A percentile compares a stretch with the other conserved stretches of the same genome.
phyloP scores from a whole-genome alignment of 2,329 filamentous ascomycete species.

The Cytospora mali region DNA sequence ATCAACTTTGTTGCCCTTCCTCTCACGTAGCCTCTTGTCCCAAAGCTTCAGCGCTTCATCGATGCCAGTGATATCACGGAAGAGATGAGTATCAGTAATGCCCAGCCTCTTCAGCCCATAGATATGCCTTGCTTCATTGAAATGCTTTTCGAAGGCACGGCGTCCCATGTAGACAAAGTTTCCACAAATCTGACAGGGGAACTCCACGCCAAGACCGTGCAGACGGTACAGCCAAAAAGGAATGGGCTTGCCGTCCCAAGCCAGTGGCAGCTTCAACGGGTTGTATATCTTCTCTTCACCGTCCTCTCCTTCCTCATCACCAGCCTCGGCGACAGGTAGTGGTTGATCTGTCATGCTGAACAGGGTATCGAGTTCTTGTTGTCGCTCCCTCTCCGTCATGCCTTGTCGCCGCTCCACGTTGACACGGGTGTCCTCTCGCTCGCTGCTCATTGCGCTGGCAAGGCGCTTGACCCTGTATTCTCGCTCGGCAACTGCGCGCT shows the following conservation, averaged over 20 bases:
- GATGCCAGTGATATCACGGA: conserved; percentile 91
- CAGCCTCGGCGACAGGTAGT: conserved; percentile 49
- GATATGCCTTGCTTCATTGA: conserved; percentile 90
- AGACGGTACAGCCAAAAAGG: conserved; percentile 99
- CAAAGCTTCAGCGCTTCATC: conserved; percentile 86
- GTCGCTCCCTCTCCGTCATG: conserved; percentile 95
- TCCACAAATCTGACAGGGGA: conserved; percentile 93
- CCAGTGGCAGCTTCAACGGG: conserved; percentile 89
- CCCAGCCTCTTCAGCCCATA: conserved; percentile 93
- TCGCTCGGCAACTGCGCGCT: conserved; percentile 85
- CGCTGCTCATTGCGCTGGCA: conserved; percentile 79
- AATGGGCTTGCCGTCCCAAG: conserved; percentile 98
- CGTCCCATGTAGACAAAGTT: conserved; percentile 99
- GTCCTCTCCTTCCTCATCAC: conserved; percentile 71
- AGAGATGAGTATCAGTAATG: conserved; percentile 87
- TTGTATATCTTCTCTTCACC: conserved; percentile 94
- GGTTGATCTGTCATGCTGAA: conserved; percentile 61
- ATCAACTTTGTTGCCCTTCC: conserved; percentile 73
- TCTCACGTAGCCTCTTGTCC: conserved; percentile 89
- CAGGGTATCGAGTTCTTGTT: conserved; percentile 88
- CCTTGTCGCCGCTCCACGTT: conserved; percentile 96
- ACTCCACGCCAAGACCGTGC: conserved; percentile 92
- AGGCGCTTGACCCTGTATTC: conserved; percentile 83
- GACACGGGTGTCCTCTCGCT: conserved; percentile 84
- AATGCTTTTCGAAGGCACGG: conserved; percentile 96